Conservation (phyloP, 129 eudicot species). For the Artemisia annua region DNA sequence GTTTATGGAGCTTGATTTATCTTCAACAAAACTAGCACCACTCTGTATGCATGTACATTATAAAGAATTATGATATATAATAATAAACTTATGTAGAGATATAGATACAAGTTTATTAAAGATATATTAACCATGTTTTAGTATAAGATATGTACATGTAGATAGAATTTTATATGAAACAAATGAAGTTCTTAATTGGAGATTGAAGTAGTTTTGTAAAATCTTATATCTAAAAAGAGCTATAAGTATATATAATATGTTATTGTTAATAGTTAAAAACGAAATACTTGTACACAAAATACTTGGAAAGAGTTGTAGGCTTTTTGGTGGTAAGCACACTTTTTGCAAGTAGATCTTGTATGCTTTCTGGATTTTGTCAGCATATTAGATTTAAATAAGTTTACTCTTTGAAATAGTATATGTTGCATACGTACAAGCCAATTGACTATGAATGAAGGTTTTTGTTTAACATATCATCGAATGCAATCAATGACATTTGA, state of each 20-base stretch:
- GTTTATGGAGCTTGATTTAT: slow-evolving; percentile 25
- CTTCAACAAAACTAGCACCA: slow-evolving; percentile 10
- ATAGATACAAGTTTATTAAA: background rate
- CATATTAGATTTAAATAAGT: no score
- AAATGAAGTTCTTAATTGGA: background rate
- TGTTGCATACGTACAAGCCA: background rate
- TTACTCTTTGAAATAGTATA: no score
- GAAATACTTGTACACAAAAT: no score
- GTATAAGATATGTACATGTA: background rate
- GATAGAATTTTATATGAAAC: background rate
- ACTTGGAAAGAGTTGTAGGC: no score
- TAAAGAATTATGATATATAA: background rate
- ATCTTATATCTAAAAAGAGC: background rate
- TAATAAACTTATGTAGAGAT: background rate
- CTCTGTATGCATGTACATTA: background rate
- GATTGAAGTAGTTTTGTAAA: background rate
- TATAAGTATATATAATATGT: no score
- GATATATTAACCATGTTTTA: background rate
- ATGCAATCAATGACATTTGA: slow-evolving; percentile 12
- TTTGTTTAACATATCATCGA: background rate
- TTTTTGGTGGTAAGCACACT: background rate
- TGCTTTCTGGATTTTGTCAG: no score
- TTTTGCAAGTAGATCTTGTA: background rate
- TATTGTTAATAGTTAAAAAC: no score
- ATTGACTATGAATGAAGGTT: background rate